A percentile compares a stretch with the other conserved stretches of the same genome.
Conservation (phyloP, 331 rosid genomes). For the Telfairia occidentalis region DNA sequence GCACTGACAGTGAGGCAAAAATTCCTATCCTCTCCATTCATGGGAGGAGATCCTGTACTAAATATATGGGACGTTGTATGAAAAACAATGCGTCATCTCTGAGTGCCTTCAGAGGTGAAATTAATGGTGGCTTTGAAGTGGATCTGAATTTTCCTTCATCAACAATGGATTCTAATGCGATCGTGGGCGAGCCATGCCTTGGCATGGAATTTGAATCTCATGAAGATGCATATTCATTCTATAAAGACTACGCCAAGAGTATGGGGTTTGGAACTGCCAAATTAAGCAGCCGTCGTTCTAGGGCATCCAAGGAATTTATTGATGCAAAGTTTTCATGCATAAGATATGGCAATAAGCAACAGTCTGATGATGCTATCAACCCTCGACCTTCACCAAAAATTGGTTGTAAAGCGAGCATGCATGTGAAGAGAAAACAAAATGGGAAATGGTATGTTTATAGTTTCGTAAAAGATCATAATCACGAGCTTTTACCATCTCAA, state of each 20-base stretch:
- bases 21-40: conserved; percentile 11
- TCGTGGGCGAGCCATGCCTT: conserved; percentile 43
- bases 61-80: conserved; percentile 21
- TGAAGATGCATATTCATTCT: conserved; percentile 64
- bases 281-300: conserved; percentile 86
- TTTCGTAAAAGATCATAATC: conserved; percentile 82
- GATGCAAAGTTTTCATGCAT: conserved; percentile 92
- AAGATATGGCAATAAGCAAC: conserved; percentile 83
- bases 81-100: conserved; percentile 15
- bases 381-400: conserved; percentile 93
- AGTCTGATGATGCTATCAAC: conserved; percentile 88
- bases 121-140: conserved; percentile 18
- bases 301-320: conserved; percentile 81
- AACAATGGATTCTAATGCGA: conserved; percentile 44
- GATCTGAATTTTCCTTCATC: conserved; percentile 37
- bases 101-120: conserved; percentile 25
- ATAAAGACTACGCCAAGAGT: conserved; percentile 70
- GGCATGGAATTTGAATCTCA: conserved; percentile 80
- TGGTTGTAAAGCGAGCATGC: conserved; percentile 94
- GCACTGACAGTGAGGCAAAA: conserved; percentile 11
- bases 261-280: conserved; percentile 88
- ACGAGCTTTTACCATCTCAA: conserved; percentile 75
- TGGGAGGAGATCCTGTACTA: conserved; percentile 15
- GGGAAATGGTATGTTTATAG: conserved; percentile 76
- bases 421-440: conserved; percentile 70